Conservation (phyloP, 257 asterid genomes). For the Solanum dulcamara region DNA sequence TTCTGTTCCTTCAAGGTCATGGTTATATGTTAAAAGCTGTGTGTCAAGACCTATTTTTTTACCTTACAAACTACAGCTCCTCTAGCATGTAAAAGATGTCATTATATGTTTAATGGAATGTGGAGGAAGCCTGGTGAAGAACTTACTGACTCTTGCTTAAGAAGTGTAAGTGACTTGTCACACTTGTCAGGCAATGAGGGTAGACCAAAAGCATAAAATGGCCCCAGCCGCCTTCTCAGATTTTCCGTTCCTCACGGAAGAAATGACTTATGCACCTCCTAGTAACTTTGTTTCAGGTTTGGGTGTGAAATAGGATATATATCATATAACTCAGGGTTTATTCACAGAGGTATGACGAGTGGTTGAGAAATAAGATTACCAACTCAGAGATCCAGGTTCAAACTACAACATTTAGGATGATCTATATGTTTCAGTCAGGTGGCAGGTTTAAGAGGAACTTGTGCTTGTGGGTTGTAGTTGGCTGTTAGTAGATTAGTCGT, state of each 20-base stretch:
- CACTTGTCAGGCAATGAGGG: neutral
- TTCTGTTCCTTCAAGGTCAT: neutral
- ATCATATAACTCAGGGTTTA: neutral
- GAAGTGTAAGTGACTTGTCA: neutral
- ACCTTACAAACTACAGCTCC: neutral
- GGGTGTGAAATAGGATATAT: neutral
- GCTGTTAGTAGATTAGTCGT: neutral
- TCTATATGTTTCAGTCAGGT: neutral
- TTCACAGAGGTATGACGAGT: neutral
- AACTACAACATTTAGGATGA: neutral
- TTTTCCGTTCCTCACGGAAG: neutral
- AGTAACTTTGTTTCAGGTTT: neutral
- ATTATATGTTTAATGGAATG: neutral
- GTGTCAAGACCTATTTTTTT: neutral
- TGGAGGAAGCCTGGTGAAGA: neutral
- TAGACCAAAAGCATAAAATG: neutral
- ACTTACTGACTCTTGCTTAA: neutral
- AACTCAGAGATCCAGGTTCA: neutral
- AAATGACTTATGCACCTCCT: neutral
- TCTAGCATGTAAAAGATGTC: neutral
- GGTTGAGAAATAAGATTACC: neutral
- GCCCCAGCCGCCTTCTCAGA: neutral
- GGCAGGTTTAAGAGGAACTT: neutral
- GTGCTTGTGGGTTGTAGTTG: neutral
- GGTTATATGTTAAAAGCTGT: neutral